Conservation (phyloP, 345 rosid species). For the Litchi chinensis region DNA sequence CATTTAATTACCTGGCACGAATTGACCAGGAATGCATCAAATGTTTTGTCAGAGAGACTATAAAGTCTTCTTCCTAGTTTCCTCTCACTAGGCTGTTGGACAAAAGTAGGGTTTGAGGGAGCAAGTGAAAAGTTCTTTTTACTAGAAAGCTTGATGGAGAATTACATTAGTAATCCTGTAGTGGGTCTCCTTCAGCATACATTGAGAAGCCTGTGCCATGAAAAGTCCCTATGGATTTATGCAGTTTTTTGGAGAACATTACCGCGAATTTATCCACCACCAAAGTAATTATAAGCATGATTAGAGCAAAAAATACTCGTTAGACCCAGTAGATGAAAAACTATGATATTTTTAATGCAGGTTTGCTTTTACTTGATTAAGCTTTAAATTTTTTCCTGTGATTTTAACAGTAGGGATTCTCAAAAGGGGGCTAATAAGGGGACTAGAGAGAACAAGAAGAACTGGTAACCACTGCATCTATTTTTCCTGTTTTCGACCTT, state of each 20-base stretch:
- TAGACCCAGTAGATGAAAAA: neutral
- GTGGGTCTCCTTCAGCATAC: constrained; percentile 17
- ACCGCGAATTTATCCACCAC: constrained; percentile 13
- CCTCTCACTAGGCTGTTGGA: neutral
- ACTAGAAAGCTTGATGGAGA: constrained; percentile 1
- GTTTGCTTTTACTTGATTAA: neutral
- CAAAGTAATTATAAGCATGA: neutral
- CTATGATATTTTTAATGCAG: neutral
- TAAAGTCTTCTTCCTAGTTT: neutral
- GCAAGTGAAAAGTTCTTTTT: neutral
- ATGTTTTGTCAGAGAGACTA: neutral
- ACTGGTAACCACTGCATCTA: constrained; percentile 3
- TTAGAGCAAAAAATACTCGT: neutral
- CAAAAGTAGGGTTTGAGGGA: neutral
- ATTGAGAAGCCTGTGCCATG: constrained; percentile 16
- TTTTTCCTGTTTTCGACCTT: neutral
- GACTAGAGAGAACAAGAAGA: neutral
- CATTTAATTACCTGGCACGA: neutral
- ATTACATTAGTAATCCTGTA: neutral
- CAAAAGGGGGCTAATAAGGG: constrained; percentile 4
- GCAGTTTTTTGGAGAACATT: constrained; percentile 20
- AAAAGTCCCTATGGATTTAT: constrained; percentile 14
- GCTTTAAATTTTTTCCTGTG: neutral
- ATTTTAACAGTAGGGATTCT: constrained; percentile 5
- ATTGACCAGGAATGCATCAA: neutral